Conservation (phyloP, 169 alveolate genomes). For the Plasmodium berghei region DNA sequence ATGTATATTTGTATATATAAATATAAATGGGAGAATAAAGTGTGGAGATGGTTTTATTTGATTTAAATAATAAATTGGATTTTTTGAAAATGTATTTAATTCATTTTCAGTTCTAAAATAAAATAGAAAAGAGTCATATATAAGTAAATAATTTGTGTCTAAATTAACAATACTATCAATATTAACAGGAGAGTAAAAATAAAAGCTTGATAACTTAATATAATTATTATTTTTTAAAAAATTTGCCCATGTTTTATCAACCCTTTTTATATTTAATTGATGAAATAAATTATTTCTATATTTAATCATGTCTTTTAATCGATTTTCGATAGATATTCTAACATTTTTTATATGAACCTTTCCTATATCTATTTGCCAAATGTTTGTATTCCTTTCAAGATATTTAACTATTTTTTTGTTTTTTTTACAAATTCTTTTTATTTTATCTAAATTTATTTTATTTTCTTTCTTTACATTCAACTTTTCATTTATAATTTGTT, state of each 20-base stretch:
- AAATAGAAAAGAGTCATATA: conserved; percentile 47
- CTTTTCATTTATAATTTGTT: conserved; percentile 6
- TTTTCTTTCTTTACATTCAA: conserved; percentile 1
- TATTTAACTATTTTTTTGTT: conserved; percentile 16
- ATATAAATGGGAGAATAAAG: conserved; percentile 51
- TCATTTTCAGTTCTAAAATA: conserved; percentile 54
- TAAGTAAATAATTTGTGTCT: conserved; percentile 33
- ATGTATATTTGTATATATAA: conserved; percentile 15
- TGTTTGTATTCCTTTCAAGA: conserved; percentile 15
- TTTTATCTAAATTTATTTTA: conserved; percentile 7
- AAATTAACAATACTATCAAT: conserved; percentile 45
- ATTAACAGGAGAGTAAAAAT: conserved; percentile 61
- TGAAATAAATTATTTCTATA: conserved; percentile 49
- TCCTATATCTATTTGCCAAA: conserved; percentile 46
- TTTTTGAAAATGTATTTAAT: conserved; percentile 17
- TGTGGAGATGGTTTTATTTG: conserved; percentile 52
- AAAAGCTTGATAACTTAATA: conserved; percentile 39
- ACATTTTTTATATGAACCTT: conserved; percentile 18
- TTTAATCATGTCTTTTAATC: conserved; percentile 13
- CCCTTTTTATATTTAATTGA: conserved; percentile 37
- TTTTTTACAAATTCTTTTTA: conserved; percentile 25
- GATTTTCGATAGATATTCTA: conserved; percentile 21
- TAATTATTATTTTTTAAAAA: conserved; percentile 72
- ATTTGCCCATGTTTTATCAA: conserved; percentile 70
- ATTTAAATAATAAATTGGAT: conserved; percentile 28